A percentile compares a stretch with the other conserved stretches of the same genome.
Conservation (phyloP, 129 eudicot species). For the Smallanthus sonchifolius region DNA sequence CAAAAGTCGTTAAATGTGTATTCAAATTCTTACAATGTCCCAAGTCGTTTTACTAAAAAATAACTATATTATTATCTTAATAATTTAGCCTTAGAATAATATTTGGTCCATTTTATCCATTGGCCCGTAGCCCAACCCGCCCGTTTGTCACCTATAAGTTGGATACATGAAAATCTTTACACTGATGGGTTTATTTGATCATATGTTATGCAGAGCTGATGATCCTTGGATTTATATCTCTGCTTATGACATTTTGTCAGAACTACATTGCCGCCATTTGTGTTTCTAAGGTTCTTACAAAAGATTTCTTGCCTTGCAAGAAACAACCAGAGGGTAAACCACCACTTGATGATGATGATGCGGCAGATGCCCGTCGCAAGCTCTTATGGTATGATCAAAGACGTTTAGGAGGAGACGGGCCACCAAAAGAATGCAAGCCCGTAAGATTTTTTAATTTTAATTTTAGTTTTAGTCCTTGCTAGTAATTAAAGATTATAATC, state of each 20-base stretch:
- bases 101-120: neutral
- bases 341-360: constrained; percentile 22
- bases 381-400: constrained; percentile 67
- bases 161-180: neutral
- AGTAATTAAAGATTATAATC: neutral
- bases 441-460: constrained; percentile 29
- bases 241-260: constrained; percentile 72
- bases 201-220: constrained; percentile 70
- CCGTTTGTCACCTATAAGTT: neutral
- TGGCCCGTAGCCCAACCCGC: neutral
- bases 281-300: constrained; percentile 46
- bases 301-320: constrained; percentile 80
- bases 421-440: constrained; percentile 36
- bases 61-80: neutral
- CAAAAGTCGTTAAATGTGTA: neutral
- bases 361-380: constrained; percentile 33
- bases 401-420: constrained; percentile 45
- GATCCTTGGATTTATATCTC: constrained; percentile 92
- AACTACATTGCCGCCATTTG: constrained; percentile 59
- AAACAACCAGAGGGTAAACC: neutral
- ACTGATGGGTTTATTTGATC: constrained; percentile 3
- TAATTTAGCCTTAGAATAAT: neutral
- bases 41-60: neutral
- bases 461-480: neutral
- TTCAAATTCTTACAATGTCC: neutral